Evolutionary conservation across 441 rosid species (phyloP).

Genomic region (Populus hybrid): DNA sequence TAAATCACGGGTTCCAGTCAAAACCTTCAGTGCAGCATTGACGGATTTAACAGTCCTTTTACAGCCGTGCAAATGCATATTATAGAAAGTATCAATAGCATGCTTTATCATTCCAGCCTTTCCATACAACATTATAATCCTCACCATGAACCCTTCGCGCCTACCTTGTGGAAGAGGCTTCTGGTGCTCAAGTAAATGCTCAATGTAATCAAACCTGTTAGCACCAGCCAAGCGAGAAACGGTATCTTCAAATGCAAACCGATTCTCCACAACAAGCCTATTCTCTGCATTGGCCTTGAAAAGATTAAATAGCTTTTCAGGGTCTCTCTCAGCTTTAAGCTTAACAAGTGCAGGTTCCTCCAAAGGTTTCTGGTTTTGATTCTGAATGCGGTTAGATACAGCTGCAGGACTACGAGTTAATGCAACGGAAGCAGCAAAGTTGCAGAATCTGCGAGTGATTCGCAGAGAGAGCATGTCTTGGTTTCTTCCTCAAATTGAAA

Average conservation of each 20-base stretch:
- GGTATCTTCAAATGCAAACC: constrained; percentile 72
- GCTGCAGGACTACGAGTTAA: constrained; percentile 24
- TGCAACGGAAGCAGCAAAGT: constrained; percentile 31
- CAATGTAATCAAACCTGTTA: constrained; percentile 57
- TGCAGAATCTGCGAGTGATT: constrained; percentile 54
- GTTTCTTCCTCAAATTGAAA: constrained; percentile 36
- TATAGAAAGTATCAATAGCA: constrained; percentile 52
- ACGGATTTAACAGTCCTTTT: constrained; percentile 69
- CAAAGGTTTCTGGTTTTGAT: constrained; percentile 23
- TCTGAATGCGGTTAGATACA: constrained; percentile 17
- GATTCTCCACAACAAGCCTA: constrained; percentile 56
- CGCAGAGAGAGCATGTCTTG: constrained; percentile 70
- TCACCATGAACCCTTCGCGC: constrained; percentile 75
- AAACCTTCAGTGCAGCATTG: constrained; percentile 64
- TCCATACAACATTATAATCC: constrained; percentile 85
- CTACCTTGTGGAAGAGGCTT: constrained; percentile 74
- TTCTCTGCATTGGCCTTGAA: constrained; percentile 73
- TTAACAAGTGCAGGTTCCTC: constrained; percentile 66
- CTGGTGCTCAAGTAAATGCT: constrained; percentile 80
- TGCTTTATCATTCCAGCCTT: constrained; percentile 73
- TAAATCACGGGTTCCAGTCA: constrained; percentile 43
- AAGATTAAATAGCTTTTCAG: constrained; percentile 63
- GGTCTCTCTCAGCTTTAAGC: constrained; percentile 79
- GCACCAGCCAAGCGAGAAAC: constrained; percentile 71
- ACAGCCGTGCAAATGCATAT: constrained; percentile 66